phyloP scores from a whole-genome alignment of 192 early-diverging fungal genomes.

The Thamnidium elegans region DNA sequence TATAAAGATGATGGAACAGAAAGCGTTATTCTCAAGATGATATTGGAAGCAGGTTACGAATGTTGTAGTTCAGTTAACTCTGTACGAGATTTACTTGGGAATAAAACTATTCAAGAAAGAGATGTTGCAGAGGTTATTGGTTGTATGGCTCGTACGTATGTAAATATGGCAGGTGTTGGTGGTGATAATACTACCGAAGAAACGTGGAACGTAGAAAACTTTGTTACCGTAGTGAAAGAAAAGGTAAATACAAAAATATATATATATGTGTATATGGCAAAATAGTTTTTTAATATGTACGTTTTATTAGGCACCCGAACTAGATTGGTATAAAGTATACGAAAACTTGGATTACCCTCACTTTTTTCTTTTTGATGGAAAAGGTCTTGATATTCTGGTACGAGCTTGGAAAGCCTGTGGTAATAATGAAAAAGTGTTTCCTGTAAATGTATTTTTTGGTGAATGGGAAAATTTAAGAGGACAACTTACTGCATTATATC shows the following conservation, averaged over 20 bases:
- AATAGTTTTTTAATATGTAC: neutral
- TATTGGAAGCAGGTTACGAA: constrained; percentile 51
- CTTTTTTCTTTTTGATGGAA: constrained; percentile 51
- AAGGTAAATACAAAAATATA: constrained; percentile 37
- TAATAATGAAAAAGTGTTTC: constrained; percentile 53
- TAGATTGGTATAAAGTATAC: constrained; percentile 66
- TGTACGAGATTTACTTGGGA: constrained; percentile 42
- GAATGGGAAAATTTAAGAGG: constrained; percentile 68
- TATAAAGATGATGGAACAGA: constrained; percentile 3
- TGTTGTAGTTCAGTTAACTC: constrained; percentile 42
- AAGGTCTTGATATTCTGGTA: constrained; percentile 61
- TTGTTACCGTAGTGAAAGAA: constrained; percentile 52
- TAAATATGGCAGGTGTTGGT: constrained; percentile 39
- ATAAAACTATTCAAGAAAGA: constrained; percentile 43
- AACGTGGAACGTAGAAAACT: constrained; percentile 63
- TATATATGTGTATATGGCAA: neutral
- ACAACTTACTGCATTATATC: constrained; percentile 68
- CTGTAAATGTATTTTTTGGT: constrained; percentile 66
- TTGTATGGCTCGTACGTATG: constrained; percentile 59
- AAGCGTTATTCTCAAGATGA: constrained; percentile 38
- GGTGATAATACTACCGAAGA: constrained; percentile 34
- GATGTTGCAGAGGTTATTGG: constrained; percentile 60
- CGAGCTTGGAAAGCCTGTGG: constrained; percentile 50
- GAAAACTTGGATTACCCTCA: constrained; percentile 62
- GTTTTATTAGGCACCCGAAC: constrained; percentile 41